Conservation (phyloP, 2,329 filamentous ascomycete genomes). For the Sphaerulina musiva region DNA sequence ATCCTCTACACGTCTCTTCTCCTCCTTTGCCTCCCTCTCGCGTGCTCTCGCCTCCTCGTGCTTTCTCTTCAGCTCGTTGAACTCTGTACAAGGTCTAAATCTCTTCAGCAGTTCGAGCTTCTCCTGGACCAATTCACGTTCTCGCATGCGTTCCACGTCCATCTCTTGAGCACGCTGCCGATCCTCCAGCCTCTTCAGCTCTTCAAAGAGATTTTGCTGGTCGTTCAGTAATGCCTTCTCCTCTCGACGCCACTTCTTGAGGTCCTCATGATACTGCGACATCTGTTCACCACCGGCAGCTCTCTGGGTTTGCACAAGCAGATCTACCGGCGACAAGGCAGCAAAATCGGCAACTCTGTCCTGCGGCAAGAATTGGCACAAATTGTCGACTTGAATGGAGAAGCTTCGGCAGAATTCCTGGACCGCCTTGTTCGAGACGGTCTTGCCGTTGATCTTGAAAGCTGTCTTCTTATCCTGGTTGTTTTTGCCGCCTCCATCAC, state of each 20-base stretch:
- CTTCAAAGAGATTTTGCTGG: conserved; percentile 54
- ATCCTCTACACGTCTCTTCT: conserved; percentile 55
- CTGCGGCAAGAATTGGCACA: conserved; percentile 95
- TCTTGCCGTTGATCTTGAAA: conserved; percentile 69
- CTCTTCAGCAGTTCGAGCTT: conserved; percentile 60
- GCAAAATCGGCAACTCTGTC: conserved; percentile 95
- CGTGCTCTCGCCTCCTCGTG: conserved; percentile 50
- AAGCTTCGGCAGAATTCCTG: conserved; percentile 61
- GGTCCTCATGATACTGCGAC: conserved; percentile 65
- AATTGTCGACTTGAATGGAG: conserved; percentile 92
- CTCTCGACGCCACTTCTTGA: conserved; percentile 63
- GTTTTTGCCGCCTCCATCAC: conserved; percentile 51
- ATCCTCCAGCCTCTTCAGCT: conserved; percentile 60
- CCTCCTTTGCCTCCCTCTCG: conserved; percentile 50
- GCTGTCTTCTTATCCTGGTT: conserved; percentile 57
- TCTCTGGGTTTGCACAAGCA: conserved; percentile 78
- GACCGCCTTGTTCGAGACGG: conserved; percentile 56
- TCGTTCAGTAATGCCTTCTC: conserved; percentile 53
- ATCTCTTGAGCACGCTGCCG: conserved; percentile 68
- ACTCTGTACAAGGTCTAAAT: conserved; percentile 60
- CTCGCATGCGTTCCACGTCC: conserved; percentile 75
- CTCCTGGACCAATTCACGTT: conserved; percentile 63
- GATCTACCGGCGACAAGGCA: conserved; percentile 69
- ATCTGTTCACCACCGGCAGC: conserved; percentile 80
- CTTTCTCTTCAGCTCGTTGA: conserved; percentile 49